Evolutionary conservation across 2,329 filamentous ascomycete species (phyloP), one percentile per base, ranked within the genome.

Genomic region (Gnomoniopsis smithogilvyi): DNA sequence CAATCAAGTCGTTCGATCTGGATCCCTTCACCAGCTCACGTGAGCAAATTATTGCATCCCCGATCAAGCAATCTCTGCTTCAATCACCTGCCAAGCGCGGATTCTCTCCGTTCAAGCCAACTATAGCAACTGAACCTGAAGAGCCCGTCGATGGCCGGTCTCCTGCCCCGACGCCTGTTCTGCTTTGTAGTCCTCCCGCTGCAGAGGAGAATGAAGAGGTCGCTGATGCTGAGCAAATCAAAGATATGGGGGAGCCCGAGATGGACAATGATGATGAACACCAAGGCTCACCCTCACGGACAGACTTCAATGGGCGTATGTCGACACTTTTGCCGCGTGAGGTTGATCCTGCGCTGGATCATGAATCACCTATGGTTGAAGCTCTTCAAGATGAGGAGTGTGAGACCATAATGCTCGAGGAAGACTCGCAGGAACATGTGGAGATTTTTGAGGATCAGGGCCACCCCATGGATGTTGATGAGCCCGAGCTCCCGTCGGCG

Each of bases 41-140:
- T 54, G 43, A 59, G 53, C 11, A 71, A 33, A 62, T 70, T 36
- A 63, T 63, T n/a, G 64, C 72, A 22, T 76, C 76, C 14, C 74
- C 75, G 1, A 73, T 78, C 58, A 83, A 81, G 68, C 67, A 72
- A 3, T 78, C 80, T 0, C 70, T 81, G 51, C 70, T 84, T 6
- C 77, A 79, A 50, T 84, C 83, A 1, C 71, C 71, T 7, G 65
- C 68, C 2, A 72, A 72, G 56, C 66, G 67, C 7, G 62, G 67
- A 3, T 65, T 68, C 14, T 76, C 74, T 0, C 72, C 74, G 0
- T 58, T 67, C 3, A 77, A 77, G 64, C 62, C 67, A 0, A 60
- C 76, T 60, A 70, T 72, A 71, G 10, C 69, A 73, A 15, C 67
- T 75, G 2, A 66, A 46, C 67, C 67, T 1, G 68, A 71, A 47